Base-by-base conservation (phyloP, 73 alveolate species). In the Loxodes magnus region DNA sequence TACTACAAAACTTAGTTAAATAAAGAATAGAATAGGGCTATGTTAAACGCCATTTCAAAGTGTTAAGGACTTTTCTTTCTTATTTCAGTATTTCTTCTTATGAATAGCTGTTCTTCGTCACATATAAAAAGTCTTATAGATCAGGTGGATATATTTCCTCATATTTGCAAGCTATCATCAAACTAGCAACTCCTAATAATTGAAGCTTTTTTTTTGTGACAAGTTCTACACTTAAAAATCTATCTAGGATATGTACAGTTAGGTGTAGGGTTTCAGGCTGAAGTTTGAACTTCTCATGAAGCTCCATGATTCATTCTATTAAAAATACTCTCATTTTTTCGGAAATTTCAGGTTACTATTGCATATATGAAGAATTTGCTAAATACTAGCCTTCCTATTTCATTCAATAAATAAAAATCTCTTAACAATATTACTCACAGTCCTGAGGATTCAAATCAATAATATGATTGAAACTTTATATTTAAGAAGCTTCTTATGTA, bases 111-210 rank as follows among this genome's bases (percentile, higher is more conserved):
- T 85, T 80, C 55, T 87, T 94, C 5, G 97, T 87, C 21, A 87
- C 77, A 64, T 81, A 82, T 26, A 82, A 88, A 59, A 87, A 87
- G 65, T 87, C 97, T 46, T 74, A 80, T 10, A 81, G 82, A 36
- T 76, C 80, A 17, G 97, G 97, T 20, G 88, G 79, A 62, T 87
- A 78, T 43, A 87, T 82, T 56, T 87, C 97, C 58, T 87, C 97
- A 63, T 81, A 87, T 41, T 87, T 87, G 64, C 93, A 79, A 19
- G 94, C 79, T 15, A 87, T 87, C 72, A 87, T 74, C 82, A 87
- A 63, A 2, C 93, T 87, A 3, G 97, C 67, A 33, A 87, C 89
- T 4, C 97, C 97, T 0, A 87, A 71, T 26, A 85, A 70, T 68
- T 87, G 87, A 37, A 76, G 82, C 36, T 69, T 44, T 36, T 79